Conservation (phyloP, 176 grass and related monocot species). For the Puccinellia tenuiflora region DNA sequence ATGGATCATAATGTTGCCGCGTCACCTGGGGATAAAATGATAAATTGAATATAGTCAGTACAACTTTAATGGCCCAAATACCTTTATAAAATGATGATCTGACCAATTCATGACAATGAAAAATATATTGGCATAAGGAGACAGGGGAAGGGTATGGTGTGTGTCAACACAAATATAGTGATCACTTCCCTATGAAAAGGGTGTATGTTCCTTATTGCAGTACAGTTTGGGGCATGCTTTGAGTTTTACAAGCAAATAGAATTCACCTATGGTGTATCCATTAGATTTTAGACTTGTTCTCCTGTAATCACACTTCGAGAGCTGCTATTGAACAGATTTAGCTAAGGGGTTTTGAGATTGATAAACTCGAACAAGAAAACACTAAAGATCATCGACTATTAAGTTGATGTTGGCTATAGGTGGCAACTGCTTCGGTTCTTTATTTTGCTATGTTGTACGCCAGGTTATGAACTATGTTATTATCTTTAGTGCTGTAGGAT, state of each 20-base stretch:
- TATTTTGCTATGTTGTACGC: neutral
- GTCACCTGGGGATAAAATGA: neutral
- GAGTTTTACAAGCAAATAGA: neutral
- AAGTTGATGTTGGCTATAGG: neutral
- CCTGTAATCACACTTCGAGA: neutral
- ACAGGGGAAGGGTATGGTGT: neutral
- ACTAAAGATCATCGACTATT: neutral
- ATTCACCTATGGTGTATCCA: neutral
- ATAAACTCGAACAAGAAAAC: neutral
- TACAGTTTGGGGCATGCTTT: neutral
- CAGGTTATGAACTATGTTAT: neutral
- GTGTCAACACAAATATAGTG: neutral
- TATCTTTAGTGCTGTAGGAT: neutral
- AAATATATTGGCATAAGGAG: neutral
- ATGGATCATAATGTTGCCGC: neutral
- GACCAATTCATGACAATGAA: neutral
- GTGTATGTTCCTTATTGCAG: neutral
- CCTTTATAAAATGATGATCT: slow-evolving; percentile 8
- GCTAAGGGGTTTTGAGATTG: neutral
- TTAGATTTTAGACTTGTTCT: neutral
- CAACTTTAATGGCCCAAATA: neutral
- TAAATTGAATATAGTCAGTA: neutral
- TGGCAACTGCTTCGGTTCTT: neutral
- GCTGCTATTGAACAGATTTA: neutral
- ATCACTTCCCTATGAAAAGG: neutral